A percentile compares a stretch with the other conserved stretches of the same genome.
Conservation (phyloP, 202 grass and related monocot species). For the Schoenoplectus triqueter region DNA sequence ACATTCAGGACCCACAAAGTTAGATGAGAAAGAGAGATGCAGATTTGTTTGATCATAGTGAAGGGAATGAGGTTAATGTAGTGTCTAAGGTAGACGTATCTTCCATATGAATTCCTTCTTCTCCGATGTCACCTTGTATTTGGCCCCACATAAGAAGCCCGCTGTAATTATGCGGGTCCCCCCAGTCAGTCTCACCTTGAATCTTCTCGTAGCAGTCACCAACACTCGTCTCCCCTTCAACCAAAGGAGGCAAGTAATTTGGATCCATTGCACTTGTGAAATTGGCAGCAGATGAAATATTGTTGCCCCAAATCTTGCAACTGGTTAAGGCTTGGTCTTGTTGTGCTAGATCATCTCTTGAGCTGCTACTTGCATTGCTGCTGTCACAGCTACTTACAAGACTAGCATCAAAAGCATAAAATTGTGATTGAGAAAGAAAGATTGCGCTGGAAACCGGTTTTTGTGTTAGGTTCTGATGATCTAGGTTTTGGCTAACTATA, state of each 20-base stretch:
- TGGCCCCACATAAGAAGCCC: slow-evolving; percentile 62
- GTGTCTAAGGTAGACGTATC: slow-evolving; percentile 65
- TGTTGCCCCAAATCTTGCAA: slow-evolving; percentile 48
- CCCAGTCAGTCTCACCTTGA: slow-evolving; percentile 45
- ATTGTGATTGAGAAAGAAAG: slow-evolving; percentile 53
- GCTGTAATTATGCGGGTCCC: slow-evolving; percentile 52
- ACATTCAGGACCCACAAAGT: slow-evolving; percentile 44
- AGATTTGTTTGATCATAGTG: slow-evolving; percentile 66
- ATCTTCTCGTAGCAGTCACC: slow-evolving; percentile 46
- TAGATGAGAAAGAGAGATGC: slow-evolving; percentile 34
- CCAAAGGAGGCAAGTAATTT: slow-evolving; percentile 64
- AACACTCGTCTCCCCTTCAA: slow-evolving; percentile 44
- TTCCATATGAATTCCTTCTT: slow-evolving; percentile 38
- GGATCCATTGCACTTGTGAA: slow-evolving; percentile 58
- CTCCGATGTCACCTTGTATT: slow-evolving; percentile 41
- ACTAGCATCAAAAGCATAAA: slow-evolving; percentile 74
- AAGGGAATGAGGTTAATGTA: slow-evolving; percentile 68
- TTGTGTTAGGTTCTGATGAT: slow-evolving; percentile 37
- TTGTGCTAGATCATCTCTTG: slow-evolving; percentile 32
- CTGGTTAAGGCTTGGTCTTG: slow-evolving; percentile 37
- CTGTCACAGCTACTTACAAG: slow-evolving; percentile 38
- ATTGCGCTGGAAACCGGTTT: slow-evolving; percentile 33
- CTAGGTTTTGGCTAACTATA: slow-evolving; percentile 58
- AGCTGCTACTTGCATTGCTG: slow-evolving; percentile 22
- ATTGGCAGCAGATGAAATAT: slow-evolving; percentile 48